phyloP scores from a whole-genome alignment of 352 stramenopile species.

The Phytophthora melonis region DNA sequence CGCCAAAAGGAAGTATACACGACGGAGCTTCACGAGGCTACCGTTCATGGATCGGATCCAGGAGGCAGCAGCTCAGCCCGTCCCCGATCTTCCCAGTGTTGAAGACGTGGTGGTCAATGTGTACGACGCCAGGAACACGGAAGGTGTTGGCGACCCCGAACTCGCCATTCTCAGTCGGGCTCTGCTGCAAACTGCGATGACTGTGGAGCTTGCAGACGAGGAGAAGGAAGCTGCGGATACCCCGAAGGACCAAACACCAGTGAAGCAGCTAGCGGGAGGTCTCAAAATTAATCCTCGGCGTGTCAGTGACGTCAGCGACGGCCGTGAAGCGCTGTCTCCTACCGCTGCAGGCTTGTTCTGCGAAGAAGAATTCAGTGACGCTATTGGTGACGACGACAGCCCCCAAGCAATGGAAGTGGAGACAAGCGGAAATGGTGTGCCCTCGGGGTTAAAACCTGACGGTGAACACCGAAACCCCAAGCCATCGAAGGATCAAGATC shows the following conservation, averaged over 20 bases:
- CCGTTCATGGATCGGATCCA: constrained; percentile 56
- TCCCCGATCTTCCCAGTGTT: constrained; percentile 42
- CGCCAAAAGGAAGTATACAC: constrained; percentile 56
- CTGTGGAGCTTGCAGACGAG: constrained; percentile 44
- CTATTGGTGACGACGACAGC: constrained; percentile 28
- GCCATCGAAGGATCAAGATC: constrained; percentile 6
- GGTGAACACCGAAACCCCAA: constrained; percentile 10
- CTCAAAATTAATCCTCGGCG: constrained; percentile 10
- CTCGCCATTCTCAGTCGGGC: constrained; percentile 66
- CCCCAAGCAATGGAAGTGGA: constrained; percentile 1
- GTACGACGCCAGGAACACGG: constrained; percentile 38
- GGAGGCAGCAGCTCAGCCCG: constrained; percentile 12
- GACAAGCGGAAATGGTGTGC: constrained; percentile 15
- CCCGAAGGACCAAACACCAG: not conserved
- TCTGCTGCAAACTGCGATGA: constrained; percentile 56
- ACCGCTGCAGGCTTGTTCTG: constrained; percentile 64
- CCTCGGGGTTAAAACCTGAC: not conserved
- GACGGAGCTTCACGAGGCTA: constrained; percentile 35
- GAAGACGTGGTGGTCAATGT: constrained; percentile 49
- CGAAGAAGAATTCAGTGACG: constrained; percentile 72
- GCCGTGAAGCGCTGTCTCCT: constrained; percentile 47
- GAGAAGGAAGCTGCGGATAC: constrained; percentile 17
- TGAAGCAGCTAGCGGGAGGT: constrained; percentile 11
- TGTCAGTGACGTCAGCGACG: constrained; percentile 18
- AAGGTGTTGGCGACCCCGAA: constrained; percentile 38